Percentiles rank a stretch among this genome's conserved stretches.
phyloP scores from a whole-genome alignment of 2,329 filamentous ascomycete genomes.

The Penicillium griseofulvum region DNA sequence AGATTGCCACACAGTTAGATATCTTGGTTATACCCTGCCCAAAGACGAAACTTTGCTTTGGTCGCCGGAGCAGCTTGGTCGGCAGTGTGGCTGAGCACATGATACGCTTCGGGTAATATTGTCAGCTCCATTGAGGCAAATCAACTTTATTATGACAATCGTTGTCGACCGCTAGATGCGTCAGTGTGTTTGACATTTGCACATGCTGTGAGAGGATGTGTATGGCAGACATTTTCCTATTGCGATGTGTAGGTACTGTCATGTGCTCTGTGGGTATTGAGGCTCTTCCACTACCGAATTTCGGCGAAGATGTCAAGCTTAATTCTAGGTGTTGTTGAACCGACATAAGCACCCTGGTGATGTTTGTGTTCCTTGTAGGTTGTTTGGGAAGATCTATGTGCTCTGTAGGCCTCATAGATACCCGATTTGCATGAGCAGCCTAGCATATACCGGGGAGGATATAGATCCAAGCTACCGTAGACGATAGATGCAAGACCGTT shows the following conservation, averaged over 20 bases:
- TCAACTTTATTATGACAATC: background rate
- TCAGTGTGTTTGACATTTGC: background rate
- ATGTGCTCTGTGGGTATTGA: background rate
- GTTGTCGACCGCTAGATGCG: background rate
- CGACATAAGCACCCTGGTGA: too few relatives aligned
- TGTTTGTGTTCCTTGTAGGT: background rate
- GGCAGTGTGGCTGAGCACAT: background rate
- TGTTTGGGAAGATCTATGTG: background rate
- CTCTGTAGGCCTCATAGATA: background rate
- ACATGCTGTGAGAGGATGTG: constrained; percentile 1
- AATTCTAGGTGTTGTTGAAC: background rate
- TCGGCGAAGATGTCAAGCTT: background rate
- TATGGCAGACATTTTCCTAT: background rate
- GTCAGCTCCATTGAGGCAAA: background rate
- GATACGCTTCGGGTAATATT: constrained; percentile 4
- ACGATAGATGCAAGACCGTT: background rate
- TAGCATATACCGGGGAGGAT: background rate
- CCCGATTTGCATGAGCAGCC: background rate
- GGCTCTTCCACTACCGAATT: background rate
- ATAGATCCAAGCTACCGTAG: background rate
- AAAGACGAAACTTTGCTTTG: background rate
- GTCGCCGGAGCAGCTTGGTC: background rate
- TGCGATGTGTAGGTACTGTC: background rate
- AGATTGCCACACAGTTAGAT: background rate
- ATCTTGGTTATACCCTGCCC: background rate